These are phyloP conservation scores for Picochlorum sp. DNA, from an alignment of 139 green algal species.

Conservation along the genomic window DNA sequence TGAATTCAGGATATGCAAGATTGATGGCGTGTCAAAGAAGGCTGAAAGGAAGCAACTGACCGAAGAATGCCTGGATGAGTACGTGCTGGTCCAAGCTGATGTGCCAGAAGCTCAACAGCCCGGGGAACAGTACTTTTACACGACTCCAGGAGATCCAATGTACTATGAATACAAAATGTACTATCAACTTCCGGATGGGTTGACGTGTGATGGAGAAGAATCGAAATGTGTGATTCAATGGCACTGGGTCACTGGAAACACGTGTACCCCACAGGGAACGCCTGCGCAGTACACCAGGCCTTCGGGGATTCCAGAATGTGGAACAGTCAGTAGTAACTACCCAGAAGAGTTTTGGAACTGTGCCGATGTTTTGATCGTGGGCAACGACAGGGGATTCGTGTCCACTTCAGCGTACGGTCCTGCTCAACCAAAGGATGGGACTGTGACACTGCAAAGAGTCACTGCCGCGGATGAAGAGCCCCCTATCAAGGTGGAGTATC, in stretches of 20 bases:
- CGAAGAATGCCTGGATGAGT: not conserved
- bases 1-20: not conserved
- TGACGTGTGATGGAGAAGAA: not conserved
- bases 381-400: too few species aligned
- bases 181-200: not conserved
- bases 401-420: too few species aligned
- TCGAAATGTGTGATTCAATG: constrained; percentile 5
- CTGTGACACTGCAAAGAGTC: too few species aligned
- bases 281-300: not conserved
- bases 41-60: not conserved
- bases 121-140: not conserved
- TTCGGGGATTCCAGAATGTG: not conserved
- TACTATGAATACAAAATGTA: constrained; percentile 13
- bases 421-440: too few species aligned
- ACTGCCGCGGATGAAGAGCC: too few species aligned
- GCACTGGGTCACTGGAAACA: constrained; percentile 24
- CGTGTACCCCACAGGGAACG: not conserved
- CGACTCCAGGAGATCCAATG: not conserved
- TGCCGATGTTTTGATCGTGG: constrained; percentile 9
- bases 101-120: not conserved
- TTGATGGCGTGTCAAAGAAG: not conserved
- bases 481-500: too few species aligned
- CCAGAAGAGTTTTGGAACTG: not conserved
- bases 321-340: not conserved
- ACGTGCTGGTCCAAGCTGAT: not conserved